Percentiles rank a stretch among this genome's conserved stretches.
These are phyloP conservation scores for Adansonia gregorii DNA, from an alignment of 441 rosid species.

Conservation along the genomic window DNA sequence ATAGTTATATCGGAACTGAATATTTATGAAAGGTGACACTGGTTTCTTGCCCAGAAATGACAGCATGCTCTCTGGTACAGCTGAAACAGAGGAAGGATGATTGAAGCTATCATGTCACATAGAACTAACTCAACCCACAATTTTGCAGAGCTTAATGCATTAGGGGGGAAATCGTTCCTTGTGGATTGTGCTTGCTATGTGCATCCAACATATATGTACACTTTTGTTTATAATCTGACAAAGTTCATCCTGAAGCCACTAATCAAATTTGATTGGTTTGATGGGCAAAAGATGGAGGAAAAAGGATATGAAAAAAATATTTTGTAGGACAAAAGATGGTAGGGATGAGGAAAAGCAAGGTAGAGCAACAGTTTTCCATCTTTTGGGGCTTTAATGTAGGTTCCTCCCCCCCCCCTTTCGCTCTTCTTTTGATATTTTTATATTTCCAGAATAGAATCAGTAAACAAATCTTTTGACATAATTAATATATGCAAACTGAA, in stretches of 20 bases:
- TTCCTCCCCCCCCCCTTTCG: background rate
- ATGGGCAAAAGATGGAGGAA: conserved; percentile 22
- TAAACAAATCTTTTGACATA: conserved; percentile 27
- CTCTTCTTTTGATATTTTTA: background rate
- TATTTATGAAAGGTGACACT: conserved; percentile 24
- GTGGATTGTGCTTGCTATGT: conserved; percentile 28
- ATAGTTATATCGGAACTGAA: conserved; percentile 16
- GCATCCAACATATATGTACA: conserved; percentile 27
- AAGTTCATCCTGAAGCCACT: conserved; percentile 32
- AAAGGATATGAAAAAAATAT: conserved; percentile 3
- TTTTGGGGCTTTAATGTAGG: conserved; percentile 23
- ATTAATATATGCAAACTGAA: conserved; percentile 28
- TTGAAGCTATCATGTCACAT: conserved; percentile 11
- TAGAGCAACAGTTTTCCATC: conserved; percentile 7
- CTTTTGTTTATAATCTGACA: conserved; percentile 40
- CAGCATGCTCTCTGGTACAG: conserved; percentile 27
- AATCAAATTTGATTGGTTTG: conserved; percentile 34
- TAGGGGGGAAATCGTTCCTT: conserved; percentile 13
- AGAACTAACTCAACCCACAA: conserved; percentile 20
- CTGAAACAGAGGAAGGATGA: conserved; percentile 11
- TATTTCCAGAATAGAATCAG: conserved; percentile 32
- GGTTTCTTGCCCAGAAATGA: conserved; percentile 22
- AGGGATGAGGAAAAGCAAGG: background rate
- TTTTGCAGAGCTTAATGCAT: conserved; percentile 29
- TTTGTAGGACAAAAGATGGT: conserved; percentile 23